Conservation (phyloP, 2,329 filamentous ascomycete genomes). For the Calonectria crousiana region DNA sequence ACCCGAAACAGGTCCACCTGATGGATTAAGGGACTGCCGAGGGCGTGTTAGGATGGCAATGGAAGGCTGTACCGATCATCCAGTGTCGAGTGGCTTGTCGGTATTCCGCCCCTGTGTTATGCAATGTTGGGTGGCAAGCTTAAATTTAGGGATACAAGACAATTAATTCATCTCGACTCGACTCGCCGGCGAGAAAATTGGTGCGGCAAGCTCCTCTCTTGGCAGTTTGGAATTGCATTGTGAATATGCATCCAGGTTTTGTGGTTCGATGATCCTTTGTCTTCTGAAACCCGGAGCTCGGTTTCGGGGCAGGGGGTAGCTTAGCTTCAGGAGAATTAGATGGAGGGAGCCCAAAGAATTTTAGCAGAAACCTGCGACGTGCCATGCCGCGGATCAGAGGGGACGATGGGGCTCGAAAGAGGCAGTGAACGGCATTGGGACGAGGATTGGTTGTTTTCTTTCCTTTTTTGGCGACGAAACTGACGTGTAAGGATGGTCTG, state of each 20-base stretch:
- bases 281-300: slow-evolving; percentile 40
- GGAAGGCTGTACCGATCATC: not conserved
- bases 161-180: slow-evolving; percentile 18
- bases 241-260: not conserved
- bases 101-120: not conserved
- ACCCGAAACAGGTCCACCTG: not conserved
- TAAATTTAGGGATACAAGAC: slow-evolving; percentile 11
- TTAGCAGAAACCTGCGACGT: slow-evolving; percentile 14
- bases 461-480: slow-evolving; percentile 1
- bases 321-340: slow-evolving; percentile 18
- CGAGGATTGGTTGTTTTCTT: not conserved
- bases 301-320: slow-evolving; percentile 35
- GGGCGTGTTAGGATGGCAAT: not conserved
- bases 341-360: slow-evolving; percentile 5
- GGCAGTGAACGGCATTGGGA: not conserved
- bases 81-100: slow-evolving; percentile 8
- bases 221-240: slow-evolving; percentile 23
- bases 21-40: not conserved
- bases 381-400: not conserved
- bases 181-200: slow-evolving; percentile 13
- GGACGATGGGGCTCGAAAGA: slow-evolving; percentile 6
- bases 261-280: slow-evolving; percentile 31
- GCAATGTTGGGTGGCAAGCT: not conserved
- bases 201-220: slow-evolving; percentile 24
- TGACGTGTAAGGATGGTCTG: not conserved